These are phyloP conservation scores for Neonectria sp. DNA, from an alignment of 2,329 filamentous ascomycete species.

Conservation along the genomic window DNA sequence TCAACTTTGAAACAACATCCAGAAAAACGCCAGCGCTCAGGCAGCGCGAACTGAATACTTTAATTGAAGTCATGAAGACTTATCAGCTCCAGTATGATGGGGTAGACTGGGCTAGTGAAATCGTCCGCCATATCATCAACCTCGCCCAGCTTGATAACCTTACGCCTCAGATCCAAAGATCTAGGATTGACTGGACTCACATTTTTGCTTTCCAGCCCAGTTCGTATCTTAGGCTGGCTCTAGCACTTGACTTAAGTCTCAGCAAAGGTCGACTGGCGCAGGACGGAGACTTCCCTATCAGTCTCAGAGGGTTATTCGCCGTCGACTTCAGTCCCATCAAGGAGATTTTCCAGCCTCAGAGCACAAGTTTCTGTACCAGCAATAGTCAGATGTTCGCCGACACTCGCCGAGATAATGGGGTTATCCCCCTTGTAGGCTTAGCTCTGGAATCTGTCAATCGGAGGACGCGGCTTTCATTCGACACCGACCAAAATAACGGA, in stretches of 20 bases:
- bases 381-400: background rate
- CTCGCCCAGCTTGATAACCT: constrained; percentile 9
- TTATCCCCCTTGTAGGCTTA: background rate
- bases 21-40: background rate
- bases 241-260: constrained; percentile 4
- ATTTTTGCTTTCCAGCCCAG: constrained; percentile 3
- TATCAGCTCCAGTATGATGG: constrained; percentile 9
- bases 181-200: background rate
- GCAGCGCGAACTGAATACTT: constrained; percentile 3
- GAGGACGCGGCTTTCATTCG: background rate
- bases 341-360: background rate
- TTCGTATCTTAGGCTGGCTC: background rate
- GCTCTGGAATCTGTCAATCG: background rate
- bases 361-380: background rate
- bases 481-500: background rate
- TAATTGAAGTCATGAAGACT: constrained; percentile 8
- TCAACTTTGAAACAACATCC: background rate
- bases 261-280: constrained; percentile 2
- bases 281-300: constrained; percentile 1
- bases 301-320: constrained; percentile 3
- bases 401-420: background rate
- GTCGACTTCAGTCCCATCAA: constrained; percentile 4
- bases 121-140: constrained; percentile 1
- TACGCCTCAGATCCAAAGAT: background rate
- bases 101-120: constrained; percentile 1